Base-by-base conservation (phyloP, 441 rosid species). In the Monsonia emarginata region DNA sequence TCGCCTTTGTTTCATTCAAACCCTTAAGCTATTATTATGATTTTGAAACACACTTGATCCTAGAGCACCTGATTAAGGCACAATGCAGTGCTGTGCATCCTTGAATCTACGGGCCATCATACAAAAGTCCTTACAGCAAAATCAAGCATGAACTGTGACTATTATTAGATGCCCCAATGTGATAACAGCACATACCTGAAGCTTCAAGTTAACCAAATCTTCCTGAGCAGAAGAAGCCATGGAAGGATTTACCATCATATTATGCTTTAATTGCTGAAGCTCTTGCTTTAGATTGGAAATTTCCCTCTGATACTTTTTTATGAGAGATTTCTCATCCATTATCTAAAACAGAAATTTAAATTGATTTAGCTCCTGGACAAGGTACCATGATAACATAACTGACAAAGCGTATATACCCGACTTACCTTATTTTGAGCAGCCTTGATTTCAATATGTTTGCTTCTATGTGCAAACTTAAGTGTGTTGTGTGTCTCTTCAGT, bases 401-500 rank as follows among this genome's bases (percentile, higher is more conserved):
- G 56, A 62, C 58, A 63, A 46, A 8, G 3, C n/a, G 44, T 27
- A 34, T 54, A 13, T 31, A 64, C 0, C 59, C 22, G 7, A 54
- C 78, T 74, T 26, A 95, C 99, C 97, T 90, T 90, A 76, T 95
- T 95, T 61, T 96, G 94, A 31, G 97, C 90, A 65, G 99, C 98
- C 80, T 82, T 84, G 46, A 95, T 95, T 76, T 95, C 99, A 63
- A 95, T 93, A 57, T 91, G 84, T 83, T 95, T 95, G 68, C 98
- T 98, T 79, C 99, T 79, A 80, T 90, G 90, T 65, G 99, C 99
- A 72, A 95, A 95, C 85, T 95, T 95, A 78, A 91, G 70, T 34
- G 99, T 95, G 72, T 91, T 95, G 69, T 95, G 98, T 48, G 99
- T 95, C 84, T 95, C 99, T 77, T 95, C 99, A 81, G 82, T 75